Base-by-base conservation (phyloP, 164 flowering plant species). In the Nymphaea thermarum region DNA sequence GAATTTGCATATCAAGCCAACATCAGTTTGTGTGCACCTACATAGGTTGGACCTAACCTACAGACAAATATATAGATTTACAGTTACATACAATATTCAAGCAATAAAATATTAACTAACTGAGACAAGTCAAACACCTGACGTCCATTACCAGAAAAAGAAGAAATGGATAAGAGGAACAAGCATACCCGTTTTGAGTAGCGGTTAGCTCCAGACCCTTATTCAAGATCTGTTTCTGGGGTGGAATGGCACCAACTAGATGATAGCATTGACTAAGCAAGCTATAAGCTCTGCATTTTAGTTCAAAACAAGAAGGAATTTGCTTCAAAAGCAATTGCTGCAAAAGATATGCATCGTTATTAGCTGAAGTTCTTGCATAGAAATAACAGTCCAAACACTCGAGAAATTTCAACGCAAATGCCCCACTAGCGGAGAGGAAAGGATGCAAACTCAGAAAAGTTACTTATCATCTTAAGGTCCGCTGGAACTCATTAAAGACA, bases 231-330 rank as follows among this genome's bases (percentile, higher is more conserved):
- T 86, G 89, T 68, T 87, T 88, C 68, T 90, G 91, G 2, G 80
- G 80, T 43, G 89, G 80, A 61, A 84, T 81, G n/a, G 91, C 86
- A 5, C 96, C 98, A 5, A 93, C 81, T 43, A 93, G 86, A 74
- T 90, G 93, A 72, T 93, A 93, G 70, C 93, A 88, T 74, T 90
- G 95, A 73, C 92, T 85, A 42, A 88, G 77, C 62, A 93, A 73
- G 75, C 90, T 88, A 71, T 72, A 88, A 5, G 93, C 82, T 77
- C 90, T 75, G 76, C 86, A 94, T 78, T 91, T 91, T 71, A 94
- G 76, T 59, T 94, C 96, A 71, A 91, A 86, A 82, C 88, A 91
- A 2, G 98, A 91, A 8, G 98, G 97, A 43, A 94, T 86, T 2
- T 90, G 80, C 68, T 87, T 89, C 74, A 94, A 73, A 14, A 94